A percentile compares a stretch with the other conserved stretches of the same genome.
Evolutionary conservation across 2,329 filamentous ascomycete species (phyloP).

Genomic region (Cercospora berteroae): DNA sequence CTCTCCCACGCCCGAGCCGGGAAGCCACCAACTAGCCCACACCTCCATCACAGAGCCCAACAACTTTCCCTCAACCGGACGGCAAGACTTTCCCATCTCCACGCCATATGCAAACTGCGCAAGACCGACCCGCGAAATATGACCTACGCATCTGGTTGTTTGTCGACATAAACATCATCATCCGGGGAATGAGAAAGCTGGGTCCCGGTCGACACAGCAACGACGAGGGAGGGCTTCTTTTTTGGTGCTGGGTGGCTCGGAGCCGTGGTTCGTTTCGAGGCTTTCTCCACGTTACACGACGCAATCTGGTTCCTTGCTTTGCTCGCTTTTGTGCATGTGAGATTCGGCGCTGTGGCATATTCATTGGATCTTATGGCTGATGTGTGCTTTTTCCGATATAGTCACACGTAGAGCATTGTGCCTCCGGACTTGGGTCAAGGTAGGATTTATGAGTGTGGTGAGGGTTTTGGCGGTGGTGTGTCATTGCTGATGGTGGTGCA

Average conservation of each 20-base stretch:
- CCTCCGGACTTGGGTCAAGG: not conserved
- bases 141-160: not conserved
- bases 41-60: not conserved
- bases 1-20: not conserved
- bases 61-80: not conserved
- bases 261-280: not conserved
- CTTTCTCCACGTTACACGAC: not conserved
- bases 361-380: not conserved
- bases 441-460: not conserved
- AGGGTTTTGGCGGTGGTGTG: not conserved
- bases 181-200: not conserved
- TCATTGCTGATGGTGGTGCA: not conserved
- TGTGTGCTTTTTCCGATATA: not conserved
- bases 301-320: not conserved
- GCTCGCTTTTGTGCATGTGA: not conserved
- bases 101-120: not conserved
- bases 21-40: not conserved
- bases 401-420: not conserved
- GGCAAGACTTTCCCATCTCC: not conserved
- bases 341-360: not conserved
- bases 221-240: not conserved
- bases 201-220: slow-evolving; percentile 10
- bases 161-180: not conserved
- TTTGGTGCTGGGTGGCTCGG: not conserved
- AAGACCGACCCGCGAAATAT: not conserved